A percentile compares a stretch with the other conserved stretches of the same genome.
Conservation (phyloP, 2,329 filamentous ascomycete genomes). For the Helminthosporium solani region DNA sequence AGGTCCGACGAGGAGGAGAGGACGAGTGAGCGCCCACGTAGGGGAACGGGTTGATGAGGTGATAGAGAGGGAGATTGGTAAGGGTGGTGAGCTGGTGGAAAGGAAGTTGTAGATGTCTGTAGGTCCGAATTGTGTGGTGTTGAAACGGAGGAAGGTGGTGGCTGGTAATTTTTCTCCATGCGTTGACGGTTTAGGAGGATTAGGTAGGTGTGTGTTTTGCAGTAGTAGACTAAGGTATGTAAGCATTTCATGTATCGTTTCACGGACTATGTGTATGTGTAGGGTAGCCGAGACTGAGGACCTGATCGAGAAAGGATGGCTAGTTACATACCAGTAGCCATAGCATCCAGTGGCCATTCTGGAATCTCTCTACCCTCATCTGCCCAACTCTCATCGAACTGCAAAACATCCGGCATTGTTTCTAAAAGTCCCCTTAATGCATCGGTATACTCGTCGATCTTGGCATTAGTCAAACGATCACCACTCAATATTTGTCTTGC, state of each 20-base stretch:
- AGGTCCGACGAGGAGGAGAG: conserved; percentile 46
- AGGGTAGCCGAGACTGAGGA: no score
- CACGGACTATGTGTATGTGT: background rate
- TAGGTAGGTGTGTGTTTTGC: conserved; percentile 52
- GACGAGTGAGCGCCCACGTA: conserved; percentile 45
- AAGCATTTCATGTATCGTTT: conserved; percentile 6
- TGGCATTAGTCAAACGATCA: conserved; percentile 44
- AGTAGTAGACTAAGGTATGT: conserved; percentile 44
- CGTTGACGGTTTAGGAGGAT: conserved; percentile 53
- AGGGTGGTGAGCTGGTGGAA: conserved; percentile 3
- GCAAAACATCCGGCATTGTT: conserved; percentile 50
- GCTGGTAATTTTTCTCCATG: conserved; percentile 21
- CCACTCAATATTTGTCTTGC: conserved; percentile 50
- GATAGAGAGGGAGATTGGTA: conserved; percentile 14
- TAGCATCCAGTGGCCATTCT: conserved; percentile 50
- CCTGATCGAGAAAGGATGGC: no score
- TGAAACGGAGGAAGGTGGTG: no score
- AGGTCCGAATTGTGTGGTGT: conserved; percentile 5
- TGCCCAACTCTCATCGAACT: conserved; percentile 51
- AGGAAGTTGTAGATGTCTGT: conserved; percentile 4
- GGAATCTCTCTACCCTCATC: conserved; percentile 41
- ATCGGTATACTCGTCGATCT: conserved; percentile 52
- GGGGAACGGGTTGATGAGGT: conserved; percentile 17
- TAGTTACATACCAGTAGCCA: conserved; percentile 45
- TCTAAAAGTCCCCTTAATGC: conserved; percentile 46